Percentiles rank a stretch among this genome's conserved stretches.
phyloP scores from a whole-genome alignment of 2,329 filamentous ascomycete genomes.

The Dryadomyces sulphureus region DNA sequence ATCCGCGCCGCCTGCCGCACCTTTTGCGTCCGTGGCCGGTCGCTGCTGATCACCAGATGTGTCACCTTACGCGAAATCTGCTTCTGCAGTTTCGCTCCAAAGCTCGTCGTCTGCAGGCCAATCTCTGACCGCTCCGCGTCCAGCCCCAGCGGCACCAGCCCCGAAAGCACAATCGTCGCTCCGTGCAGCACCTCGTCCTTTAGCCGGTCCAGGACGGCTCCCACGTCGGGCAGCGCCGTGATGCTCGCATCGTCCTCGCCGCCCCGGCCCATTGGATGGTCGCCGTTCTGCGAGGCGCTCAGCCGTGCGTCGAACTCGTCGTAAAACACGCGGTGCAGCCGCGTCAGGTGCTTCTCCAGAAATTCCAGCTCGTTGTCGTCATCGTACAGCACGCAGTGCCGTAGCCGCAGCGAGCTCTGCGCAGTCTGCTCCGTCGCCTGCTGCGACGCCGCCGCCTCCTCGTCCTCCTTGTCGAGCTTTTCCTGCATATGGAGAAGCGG shows the following conservation, averaged over 20 bases:
- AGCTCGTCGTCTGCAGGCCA: conserved; percentile 71
- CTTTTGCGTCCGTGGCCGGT: conserved; percentile 71
- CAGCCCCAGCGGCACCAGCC: conserved; percentile 70
- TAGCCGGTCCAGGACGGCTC: conserved; percentile 66
- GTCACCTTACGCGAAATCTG: conserved; percentile 50
- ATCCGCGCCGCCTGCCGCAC: conserved; percentile 74
- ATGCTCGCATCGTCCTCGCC: conserved; percentile 26
- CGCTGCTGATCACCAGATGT: conserved; percentile 57
- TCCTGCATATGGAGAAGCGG: conserved; percentile 89
- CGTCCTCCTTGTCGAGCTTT: conserved; percentile 72
- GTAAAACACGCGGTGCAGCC: conserved; percentile 69
- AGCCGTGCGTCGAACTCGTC: conserved; percentile 57
- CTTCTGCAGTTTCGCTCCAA: conserved; percentile 54
- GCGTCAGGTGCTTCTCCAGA: conserved; percentile 60
- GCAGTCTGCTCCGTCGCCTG: conserved; percentile 8
- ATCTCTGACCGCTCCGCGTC: conserved; percentile 74
- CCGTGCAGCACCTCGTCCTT: conserved; percentile 64
- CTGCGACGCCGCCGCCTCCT: conserved; percentile 26
- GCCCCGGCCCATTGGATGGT: conserved; percentile 4
- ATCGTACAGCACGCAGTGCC: conserved; percentile 70
- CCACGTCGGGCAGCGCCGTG: conserved; percentile 52
- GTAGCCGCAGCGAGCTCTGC: conserved; percentile 20
- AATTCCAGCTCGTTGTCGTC: conserved; percentile 71
- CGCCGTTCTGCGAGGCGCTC: conserved; percentile 18
- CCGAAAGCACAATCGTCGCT: conserved; percentile 73